Evolutionary conservation across 495 filamentous ascomycete genomes (phyloP), one percentile per base, ranked within the genome.

Genomic region (Tetracladium marchalianum): DNA sequence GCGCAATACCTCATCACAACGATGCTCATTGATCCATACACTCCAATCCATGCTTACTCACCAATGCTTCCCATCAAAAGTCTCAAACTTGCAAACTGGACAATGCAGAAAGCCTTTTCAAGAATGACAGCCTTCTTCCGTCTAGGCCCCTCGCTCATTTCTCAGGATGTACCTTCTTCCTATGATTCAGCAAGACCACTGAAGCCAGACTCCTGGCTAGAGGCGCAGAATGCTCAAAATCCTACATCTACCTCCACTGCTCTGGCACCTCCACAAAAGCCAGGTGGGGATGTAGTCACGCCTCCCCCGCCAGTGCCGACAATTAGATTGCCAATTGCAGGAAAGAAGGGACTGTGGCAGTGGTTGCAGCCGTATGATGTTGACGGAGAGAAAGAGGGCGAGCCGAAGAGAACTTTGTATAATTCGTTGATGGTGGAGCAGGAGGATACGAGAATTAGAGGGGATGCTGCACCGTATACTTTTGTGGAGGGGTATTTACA

Each of bases 71-170:
- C 73, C 1, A 45, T 56, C 3, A 39, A 42, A 1, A 12, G 35
- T 0, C 59, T 76, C 0, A 19, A 38, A 1, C 58, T 78, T 2
- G 66, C 68, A 0, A 7, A 55, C 0, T 76, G 71, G 71, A 68
- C 66, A 0, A 60, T 59, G 55, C 53, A 76, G 39, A 11, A 15
- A 1, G 71, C 72, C 0, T 35, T 76, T 37, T 43, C 43, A 3
- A 48, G 46, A 0, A 75, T 77, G 62, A 67, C 62, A 0, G 67
- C 70, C 0, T 75, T 75, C 50, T 70, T 73, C 46, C 59, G 60
- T 34, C 31, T 62, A 1, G 72, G 72, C 0, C 72, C 72, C 0
- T 24, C 70, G 10, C 35, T 65, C 6, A 32, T 71, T 0, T 50
- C 63, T 0, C 43, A 39, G 1, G 59, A 66, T 41, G 47, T 70